Conservation (phyloP, 108 stramenopile species). For the Skeletonema menzelii region DNA sequence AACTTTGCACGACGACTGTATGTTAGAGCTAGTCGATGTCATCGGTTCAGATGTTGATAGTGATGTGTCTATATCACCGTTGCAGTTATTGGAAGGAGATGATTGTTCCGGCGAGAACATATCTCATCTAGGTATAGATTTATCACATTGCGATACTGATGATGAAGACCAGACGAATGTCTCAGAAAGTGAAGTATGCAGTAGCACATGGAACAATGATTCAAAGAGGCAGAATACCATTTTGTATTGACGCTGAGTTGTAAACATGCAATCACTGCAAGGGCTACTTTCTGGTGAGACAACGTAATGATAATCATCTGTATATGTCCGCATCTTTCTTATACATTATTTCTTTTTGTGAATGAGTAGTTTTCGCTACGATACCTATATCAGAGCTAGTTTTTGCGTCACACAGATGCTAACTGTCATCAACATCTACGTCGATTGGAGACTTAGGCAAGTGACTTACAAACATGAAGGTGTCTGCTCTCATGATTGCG, state of each 20-base stretch:
- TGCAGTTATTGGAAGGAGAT: background rate
- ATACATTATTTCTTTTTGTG: background rate
- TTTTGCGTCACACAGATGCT: background rate
- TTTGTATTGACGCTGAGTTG: background rate
- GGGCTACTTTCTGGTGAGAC: background rate
- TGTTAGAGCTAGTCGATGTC: background rate
- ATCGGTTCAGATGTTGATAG: background rate
- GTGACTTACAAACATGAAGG: conserved; percentile 45
- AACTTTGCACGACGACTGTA: background rate
- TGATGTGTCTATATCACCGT: background rate
- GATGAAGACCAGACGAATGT: background rate
- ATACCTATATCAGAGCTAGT: background rate
- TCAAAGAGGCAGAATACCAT: background rate
- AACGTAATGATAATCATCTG: too few species aligned
- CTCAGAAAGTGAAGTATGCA: background rate
- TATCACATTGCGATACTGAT: background rate
- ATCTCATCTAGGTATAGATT: background rate
- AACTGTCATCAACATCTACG: background rate
- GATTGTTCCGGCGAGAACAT: background rate
- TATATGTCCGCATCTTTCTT: background rate
- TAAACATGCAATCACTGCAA: background rate
- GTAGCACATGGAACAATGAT: background rate
- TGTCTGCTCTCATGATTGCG: conserved; percentile 29
- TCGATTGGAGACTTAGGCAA: conserved; percentile 30
- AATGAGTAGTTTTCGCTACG: background rate